Percentiles rank a stretch among this genome's conserved stretches.
Evolutionary conservation across 108 stramenopile species (phyloP).

Genomic region (Asterionellopsis glacialis): DNA sequence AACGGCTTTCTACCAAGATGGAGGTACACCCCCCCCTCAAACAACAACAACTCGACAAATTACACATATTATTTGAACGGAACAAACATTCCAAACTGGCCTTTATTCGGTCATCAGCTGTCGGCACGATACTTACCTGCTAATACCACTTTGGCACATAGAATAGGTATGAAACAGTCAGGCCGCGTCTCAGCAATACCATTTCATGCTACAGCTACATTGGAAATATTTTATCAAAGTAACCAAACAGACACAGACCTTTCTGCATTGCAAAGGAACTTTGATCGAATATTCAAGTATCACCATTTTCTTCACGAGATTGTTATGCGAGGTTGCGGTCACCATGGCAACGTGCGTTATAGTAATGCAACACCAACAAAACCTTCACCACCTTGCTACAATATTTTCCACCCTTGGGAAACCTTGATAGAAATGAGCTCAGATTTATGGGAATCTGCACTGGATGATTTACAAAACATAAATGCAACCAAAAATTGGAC

Average conservation of each 20-base stretch:
- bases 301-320: conserved; percentile 11
- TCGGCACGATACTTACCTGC: background rate
- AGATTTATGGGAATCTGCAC: conserved; percentile 22
- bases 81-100: conserved; percentile 1
- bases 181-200: conserved; percentile 12
- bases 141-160: background rate
- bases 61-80: background rate
- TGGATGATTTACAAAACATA: conserved; percentile 21
- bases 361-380: background rate
- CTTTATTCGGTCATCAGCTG: background rate
- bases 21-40: conserved; percentile 20
- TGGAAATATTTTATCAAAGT: conserved; percentile 7
- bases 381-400: conserved; percentile 15
- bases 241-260: conserved; percentile 1
- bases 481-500: conserved; percentile 18
- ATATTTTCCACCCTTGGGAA: conserved; percentile 51
- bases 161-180: background rate
- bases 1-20: conserved; percentile 36
- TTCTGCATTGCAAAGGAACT: conserved; percentile 1
- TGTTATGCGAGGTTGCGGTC: conserved; percentile 17
- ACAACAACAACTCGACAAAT: conserved; percentile 1
- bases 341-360: too few species aligned
- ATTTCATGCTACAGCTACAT: conserved; percentile 10
- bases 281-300: conserved; percentile 7
- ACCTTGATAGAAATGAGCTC: conserved; percentile 28